Conservation (phyloP, 2,329 filamentous ascomycete species). For the Myriosclerotinia curreyana region DNA sequence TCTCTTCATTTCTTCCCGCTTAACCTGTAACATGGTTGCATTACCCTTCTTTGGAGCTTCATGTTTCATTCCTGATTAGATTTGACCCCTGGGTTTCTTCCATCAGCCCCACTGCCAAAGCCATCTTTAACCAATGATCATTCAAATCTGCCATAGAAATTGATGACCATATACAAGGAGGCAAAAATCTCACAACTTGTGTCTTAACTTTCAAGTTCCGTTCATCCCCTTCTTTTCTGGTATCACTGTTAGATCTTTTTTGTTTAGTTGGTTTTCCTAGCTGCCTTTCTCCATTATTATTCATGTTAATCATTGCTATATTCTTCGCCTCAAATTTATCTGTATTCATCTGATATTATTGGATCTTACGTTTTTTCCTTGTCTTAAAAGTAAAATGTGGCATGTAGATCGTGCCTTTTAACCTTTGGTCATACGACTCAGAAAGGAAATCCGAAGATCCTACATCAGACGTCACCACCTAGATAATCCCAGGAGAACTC, state of each 20-base stretch:
- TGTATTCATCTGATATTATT: not conserved
- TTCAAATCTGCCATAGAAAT: not conserved
- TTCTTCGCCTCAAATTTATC: not conserved
- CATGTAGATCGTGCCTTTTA: conserved; percentile 19
- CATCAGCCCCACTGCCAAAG: not conserved
- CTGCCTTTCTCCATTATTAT: not conserved
- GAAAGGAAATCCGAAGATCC: not conserved
- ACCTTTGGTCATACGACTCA: conserved; percentile 1
- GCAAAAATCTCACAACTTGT: not conserved
- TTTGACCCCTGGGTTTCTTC: conserved; percentile 2
- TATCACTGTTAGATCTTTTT: conserved; percentile 10
- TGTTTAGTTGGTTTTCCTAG: not conserved
- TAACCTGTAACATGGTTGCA: not conserved
- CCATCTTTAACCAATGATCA: not conserved
- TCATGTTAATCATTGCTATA: conserved; percentile 1
- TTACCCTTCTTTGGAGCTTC: not conserved
- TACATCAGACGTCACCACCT: conserved; percentile 12
- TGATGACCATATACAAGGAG: conserved; percentile 11
- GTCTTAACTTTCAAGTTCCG: conserved; percentile 10
- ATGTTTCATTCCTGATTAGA: conserved; percentile 10
- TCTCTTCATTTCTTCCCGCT: not conserved
- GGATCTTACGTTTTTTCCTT: not conserved
- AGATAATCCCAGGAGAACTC: not conserved
- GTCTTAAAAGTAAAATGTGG: conserved; percentile 12
- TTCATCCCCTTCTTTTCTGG: conserved; percentile 9